These are phyloP conservation scores for Ogataea salicorniae DNA, from an alignment of 805 yeast genomes.

Conservation along the genomic window DNA sequence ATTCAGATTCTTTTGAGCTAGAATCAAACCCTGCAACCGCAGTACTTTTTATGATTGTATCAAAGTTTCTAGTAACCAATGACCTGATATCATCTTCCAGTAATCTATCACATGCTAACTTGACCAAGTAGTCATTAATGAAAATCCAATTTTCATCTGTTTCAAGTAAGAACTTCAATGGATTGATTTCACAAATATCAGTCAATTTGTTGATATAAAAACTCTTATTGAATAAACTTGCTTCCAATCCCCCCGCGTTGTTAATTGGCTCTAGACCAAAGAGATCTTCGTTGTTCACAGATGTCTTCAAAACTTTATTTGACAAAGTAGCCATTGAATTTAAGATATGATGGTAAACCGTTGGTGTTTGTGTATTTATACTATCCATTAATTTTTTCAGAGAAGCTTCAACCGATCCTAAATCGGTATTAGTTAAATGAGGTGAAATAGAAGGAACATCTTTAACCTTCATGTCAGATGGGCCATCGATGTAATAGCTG, in stretches of 20 bases:
- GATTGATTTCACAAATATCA: constrained; percentile 47
- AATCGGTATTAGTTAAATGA: constrained; percentile 40
- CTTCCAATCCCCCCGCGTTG: constrained; percentile 15
- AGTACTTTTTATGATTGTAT: constrained; percentile 39
- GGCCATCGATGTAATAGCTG: constrained; percentile 64
- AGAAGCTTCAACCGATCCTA: constrained; percentile 48
- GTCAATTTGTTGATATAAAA: constrained; percentile 52
- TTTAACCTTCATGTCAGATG: constrained; percentile 36
- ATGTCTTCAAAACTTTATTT: constrained; percentile 16
- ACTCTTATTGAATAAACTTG: constrained; percentile 51
- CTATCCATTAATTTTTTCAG: constrained; percentile 59
- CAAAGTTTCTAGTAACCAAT: constrained; percentile 47
- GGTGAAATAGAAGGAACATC: constrained; percentile 42
- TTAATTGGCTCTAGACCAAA: constrained; percentile 19
- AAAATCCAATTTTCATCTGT: constrained; percentile 43
- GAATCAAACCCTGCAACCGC: constrained; percentile 37
- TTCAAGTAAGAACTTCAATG: constrained; percentile 42
- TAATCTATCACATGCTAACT: constrained; percentile 39
- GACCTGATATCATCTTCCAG: constrained; percentile 42
- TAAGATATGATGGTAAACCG: constrained; percentile 46
- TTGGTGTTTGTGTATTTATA: constrained; percentile 47
- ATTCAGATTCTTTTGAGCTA: not conserved
- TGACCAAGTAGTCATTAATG: constrained; percentile 41
- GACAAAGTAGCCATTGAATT: constrained; percentile 43
- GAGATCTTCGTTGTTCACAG: constrained; percentile 3